Evolutionary conservation across 106 monocot genomes (phyloP).

Genomic region (Allium fistulosum): DNA sequence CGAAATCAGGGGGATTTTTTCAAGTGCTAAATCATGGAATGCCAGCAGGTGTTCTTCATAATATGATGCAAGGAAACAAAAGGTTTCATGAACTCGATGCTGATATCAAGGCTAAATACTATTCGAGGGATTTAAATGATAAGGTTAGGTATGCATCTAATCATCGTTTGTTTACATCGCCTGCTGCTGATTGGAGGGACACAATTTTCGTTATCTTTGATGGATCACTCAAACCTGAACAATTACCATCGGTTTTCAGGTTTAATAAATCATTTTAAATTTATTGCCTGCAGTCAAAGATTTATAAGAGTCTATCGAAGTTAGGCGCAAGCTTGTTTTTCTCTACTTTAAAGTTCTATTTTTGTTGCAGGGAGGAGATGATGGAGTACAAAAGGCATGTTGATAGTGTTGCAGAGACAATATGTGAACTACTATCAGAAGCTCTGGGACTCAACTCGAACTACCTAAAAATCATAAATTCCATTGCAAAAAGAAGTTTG

Average conservation of each 20-base stretch:
- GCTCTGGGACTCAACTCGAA: constrained; percentile 18
- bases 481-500: constrained; percentile 20
- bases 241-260: constrained; percentile 7
- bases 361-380: constrained; percentile 5
- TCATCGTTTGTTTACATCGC: constrained; percentile 2
- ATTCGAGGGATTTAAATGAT: constrained; percentile 8
- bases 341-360: too few relatives aligned
- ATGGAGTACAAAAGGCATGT: constrained; percentile 3
- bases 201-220: constrained; percentile 1
- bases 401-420: not conserved
- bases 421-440: constrained; percentile 12
- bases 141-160: constrained; percentile 10
- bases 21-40: constrained; percentile 27
- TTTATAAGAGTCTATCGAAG: too few relatives aligned
- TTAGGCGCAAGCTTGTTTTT: too few relatives aligned
- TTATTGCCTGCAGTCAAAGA: not conserved
- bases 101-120: constrained; percentile 6
- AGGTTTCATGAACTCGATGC: constrained; percentile 17
- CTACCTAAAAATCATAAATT: constrained; percentile 42
- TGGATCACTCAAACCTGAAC: constrained; percentile 1
- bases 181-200: constrained; percentile 20
- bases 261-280: not conserved
- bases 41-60: constrained; percentile 4
- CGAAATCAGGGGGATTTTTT: constrained; percentile 16
- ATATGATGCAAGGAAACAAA: constrained; percentile 9